These are phyloP conservation scores for Yamadazyma paraphyllophila DNA, from an alignment of 805 yeast species.

Conservation along the genomic window DNA sequence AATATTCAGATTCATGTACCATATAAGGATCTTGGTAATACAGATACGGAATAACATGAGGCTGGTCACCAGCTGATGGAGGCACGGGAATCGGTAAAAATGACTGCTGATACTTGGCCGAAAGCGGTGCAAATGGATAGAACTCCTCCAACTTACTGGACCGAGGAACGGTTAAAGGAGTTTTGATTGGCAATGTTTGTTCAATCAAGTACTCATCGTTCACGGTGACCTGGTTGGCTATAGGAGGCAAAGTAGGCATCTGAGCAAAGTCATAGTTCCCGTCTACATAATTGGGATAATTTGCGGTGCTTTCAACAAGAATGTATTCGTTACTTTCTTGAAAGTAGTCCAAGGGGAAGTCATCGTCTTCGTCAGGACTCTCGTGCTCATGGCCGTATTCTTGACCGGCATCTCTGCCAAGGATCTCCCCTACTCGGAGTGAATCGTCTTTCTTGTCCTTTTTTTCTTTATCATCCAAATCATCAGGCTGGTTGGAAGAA, in stretches of 20 bases:
- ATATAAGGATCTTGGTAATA: constrained; percentile 1
- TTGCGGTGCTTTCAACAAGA: constrained; percentile 19
- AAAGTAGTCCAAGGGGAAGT: constrained; percentile 70
- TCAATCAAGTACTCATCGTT: constrained; percentile 51
- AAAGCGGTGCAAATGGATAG: constrained; percentile 9
- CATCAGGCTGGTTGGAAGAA: constrained; percentile 5
- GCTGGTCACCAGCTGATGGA: constrained; percentile 3
- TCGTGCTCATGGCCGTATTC: constrained; percentile 17
- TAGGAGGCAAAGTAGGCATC: constrained; percentile 15
- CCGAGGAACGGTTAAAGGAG: constrained; percentile 21
- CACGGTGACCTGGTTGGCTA: constrained; percentile 28
- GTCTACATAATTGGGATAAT: constrained; percentile 12
- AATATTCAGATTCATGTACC: constrained; percentile 19
- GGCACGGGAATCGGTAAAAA: constrained; percentile 13
- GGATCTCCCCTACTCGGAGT: constrained; percentile 7
- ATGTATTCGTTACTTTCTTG: constrained; percentile 25
- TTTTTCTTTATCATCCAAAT: constrained; percentile 11
- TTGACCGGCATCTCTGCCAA: constrained; percentile 22
- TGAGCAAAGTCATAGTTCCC: constrained; percentile 22
- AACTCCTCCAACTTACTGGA: constrained; percentile 11
- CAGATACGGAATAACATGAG: neutral
- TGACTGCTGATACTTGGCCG: constrained; percentile 23
- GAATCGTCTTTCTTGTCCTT: constrained; percentile 1
- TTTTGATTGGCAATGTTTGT: constrained; percentile 47
- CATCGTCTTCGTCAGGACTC: constrained; percentile 55